phyloP scores from a whole-genome alignment of 495 filamentous ascomycete genomes.

The Cudoniella acicularis region DNA sequence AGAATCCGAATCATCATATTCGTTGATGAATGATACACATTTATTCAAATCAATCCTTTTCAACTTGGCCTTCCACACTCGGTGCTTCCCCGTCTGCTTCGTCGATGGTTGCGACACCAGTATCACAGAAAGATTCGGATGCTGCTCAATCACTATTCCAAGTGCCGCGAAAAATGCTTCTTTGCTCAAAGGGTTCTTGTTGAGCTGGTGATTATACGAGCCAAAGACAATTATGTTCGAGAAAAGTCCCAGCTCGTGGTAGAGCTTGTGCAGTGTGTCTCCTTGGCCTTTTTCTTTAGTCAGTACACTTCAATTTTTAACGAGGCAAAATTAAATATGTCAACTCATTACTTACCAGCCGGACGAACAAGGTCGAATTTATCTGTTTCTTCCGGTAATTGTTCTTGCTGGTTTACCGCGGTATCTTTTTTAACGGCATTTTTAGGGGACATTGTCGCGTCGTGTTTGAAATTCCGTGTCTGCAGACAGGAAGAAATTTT shows the following conservation, averaged over 20 bases:
- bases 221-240: conserved; percentile 11
- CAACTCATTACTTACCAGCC: too few relatives aligned
- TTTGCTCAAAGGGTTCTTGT: not conserved
- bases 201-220: not conserved
- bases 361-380: too few relatives aligned
- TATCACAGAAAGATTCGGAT: conserved; percentile 8
- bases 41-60: conserved; percentile 2
- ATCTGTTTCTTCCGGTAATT: too few relatives aligned
- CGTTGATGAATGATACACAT: conserved; percentile 11
- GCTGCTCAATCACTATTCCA: conserved; percentile 5
- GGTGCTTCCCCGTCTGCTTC: conserved; percentile 10
- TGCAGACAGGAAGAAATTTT: too few relatives aligned
- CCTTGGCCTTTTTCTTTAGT: too few relatives aligned
- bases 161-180: conserved; percentile 1
- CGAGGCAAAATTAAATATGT: too few relatives aligned
- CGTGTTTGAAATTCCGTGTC: too few relatives aligned
- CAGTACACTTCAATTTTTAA: too few relatives aligned
- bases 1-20: not conserved
- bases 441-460: too few relatives aligned
- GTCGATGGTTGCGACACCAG: conserved; percentile 4
- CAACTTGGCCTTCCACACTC: conserved; percentile 11
- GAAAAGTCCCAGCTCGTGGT: conserved; percentile 12
- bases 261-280: too few relatives aligned
- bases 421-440: too few relatives aligned
- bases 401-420: too few relatives aligned